phyloP scores from a whole-genome alignment of 148 eudicot genomes.

The Rhododendron simsii region DNA sequence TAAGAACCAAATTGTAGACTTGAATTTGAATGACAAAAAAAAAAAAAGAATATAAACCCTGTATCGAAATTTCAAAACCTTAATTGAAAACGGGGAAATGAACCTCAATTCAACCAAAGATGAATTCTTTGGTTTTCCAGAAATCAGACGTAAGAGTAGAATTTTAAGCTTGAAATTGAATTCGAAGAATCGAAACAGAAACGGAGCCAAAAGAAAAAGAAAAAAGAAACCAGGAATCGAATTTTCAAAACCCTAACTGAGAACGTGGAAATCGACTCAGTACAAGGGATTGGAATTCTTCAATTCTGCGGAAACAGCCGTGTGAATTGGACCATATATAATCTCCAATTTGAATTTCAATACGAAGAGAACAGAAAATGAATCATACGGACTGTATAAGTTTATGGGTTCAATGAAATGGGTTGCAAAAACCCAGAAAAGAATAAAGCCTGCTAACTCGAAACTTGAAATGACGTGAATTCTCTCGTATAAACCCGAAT shows the following conservation, averaged over 20 bases:
- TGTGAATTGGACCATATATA: not conserved
- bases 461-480: not conserved
- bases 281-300: not conserved
- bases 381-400: not conserved
- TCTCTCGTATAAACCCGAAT: not conserved
- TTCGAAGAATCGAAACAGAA: not conserved
- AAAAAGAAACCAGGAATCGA: not conserved
- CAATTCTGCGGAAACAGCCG: not conserved
- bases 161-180: not conserved
- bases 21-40: not conserved
- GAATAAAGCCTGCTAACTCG: too few species aligned
- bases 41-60: not conserved
- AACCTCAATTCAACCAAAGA: not conserved
- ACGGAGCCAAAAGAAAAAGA: not conserved
- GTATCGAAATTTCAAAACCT: not conserved
- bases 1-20: not conserved
- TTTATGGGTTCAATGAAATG: not conserved
- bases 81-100: not conserved
- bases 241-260: not conserved
- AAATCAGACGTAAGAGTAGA: not conserved
- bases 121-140: not conserved
- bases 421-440: not conserved
- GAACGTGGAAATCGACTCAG: not conserved
- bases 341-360: not conserved
- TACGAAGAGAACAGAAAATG: not conserved